Evolutionary conservation across 257 asterid species (phyloP), one percentile per base, ranked within the genome.

Genomic region (Ocimum tenuiflorum): DNA sequence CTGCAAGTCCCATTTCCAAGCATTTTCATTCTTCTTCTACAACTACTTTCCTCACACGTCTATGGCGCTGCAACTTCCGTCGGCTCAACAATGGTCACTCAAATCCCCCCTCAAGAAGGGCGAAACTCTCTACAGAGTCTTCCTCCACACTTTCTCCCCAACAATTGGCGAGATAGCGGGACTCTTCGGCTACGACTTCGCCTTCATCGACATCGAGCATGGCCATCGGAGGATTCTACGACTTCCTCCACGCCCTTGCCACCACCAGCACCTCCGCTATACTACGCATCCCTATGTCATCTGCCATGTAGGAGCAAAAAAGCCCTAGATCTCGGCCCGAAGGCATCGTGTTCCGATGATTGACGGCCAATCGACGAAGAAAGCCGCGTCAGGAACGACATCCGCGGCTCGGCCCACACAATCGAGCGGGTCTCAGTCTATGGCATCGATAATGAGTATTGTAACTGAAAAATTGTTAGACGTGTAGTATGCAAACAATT

Each of bases 331-430:
- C 87, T 86, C 50, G 96, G 96, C 27, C 96, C 96, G 20, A 89
- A 70, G 96, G 96, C 0, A 81, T 89, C 47, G 86, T 89, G 96
- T 89, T 89, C 96, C 96, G 48, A 89, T 89, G 96, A 83, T 89
- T 51, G 96, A 89, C 58, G 14, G 82, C 73, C 78, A 89, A 70
- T 75, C 77, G 0, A 95, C 96, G 20, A 70, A 75, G 8, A 83
- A 83, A 35, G 96, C 95, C 0, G 91, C 83, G 3, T 85, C 96
- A 0, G 85, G 80, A 68, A 51, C 14, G 95, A 95, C 29, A 63
- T 86, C 56, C 91, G 96, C 6, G 96, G 96, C 7, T 87, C 96
- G 22, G 96, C 96, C 38, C 96, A 89, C 61, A 77, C 94, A 0
- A 75, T 89, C 35, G 91, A 86, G 23, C 82, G 96, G 15, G 96